phyloP scores from a whole-genome alignment of 306 rosid species.

The Sphenostylis stenocarpa region DNA sequence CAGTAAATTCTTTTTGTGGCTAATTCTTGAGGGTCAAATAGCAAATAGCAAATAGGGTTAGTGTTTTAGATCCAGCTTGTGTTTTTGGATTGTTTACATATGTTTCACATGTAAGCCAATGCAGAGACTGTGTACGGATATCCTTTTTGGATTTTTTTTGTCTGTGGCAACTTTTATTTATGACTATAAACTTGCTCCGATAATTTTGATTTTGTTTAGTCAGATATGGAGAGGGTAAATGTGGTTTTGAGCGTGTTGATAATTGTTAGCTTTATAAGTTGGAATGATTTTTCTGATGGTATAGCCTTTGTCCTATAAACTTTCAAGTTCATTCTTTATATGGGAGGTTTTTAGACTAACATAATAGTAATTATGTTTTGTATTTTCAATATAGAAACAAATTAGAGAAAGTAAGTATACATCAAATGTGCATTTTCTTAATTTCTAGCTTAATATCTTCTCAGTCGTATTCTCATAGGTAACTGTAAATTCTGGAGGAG shows the following conservation, averaged over 20 bases:
- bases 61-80: background rate
- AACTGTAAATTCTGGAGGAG: constrained; percentile 98
- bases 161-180: constrained; percentile 11
- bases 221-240: background rate
- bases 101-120: background rate
- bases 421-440: constrained; percentile 23
- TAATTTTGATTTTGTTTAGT: background rate
- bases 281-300: background rate
- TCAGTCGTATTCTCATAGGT: constrained; percentile 62
- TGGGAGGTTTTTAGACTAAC: background rate
- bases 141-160: background rate
- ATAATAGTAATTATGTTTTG: background rate
- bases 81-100: background rate
- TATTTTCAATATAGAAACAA: background rate
- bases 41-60: constrained; percentile 13
- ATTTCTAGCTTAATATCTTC: constrained; percentile 31
- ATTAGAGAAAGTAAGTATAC: constrained; percentile 19
- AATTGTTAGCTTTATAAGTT: background rate
- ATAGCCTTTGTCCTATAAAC: constrained; percentile 17
- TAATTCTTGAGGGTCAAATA: constrained; percentile 7
- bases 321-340: constrained; percentile 3
- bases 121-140: background rate
- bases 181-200: background rate
- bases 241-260: background rate
- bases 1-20: background rate